Conservation (phyloP, 2,329 filamentous ascomycete species). For the Teratosphaeria epicoccoides region DNA sequence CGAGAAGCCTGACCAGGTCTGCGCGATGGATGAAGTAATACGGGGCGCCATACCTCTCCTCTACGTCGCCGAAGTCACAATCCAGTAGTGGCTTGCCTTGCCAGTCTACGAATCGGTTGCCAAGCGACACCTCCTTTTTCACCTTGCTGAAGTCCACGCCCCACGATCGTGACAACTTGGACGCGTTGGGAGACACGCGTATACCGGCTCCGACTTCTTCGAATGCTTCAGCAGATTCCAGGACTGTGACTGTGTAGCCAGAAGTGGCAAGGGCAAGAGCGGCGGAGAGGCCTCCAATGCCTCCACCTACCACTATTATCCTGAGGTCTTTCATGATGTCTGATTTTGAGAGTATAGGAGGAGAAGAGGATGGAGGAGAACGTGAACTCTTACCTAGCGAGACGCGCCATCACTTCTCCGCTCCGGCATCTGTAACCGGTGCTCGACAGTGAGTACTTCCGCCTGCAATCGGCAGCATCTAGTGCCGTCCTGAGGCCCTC, state of each 20-base stretch:
- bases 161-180: conserved; percentile 29
- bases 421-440: background rate
- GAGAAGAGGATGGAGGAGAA: background rate
- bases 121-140: conserved; percentile 18
- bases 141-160: conserved; percentile 22
- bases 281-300: conserved; percentile 7
- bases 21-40: conserved; percentile 26
- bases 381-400: background rate
- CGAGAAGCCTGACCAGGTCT: conserved; percentile 18
- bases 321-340: conserved; percentile 2
- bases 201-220: conserved; percentile 24
- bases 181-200: conserved; percentile 24
- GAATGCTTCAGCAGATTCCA: conserved; percentile 29
- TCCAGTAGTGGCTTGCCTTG: conserved; percentile 19
- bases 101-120: conserved; percentile 24
- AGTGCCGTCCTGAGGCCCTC: background rate
- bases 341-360: background rate
- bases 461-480: background rate
- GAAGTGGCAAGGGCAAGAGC: conserved; percentile 4
- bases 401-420: background rate
- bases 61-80: conserved; percentile 12
- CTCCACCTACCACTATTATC: conserved; percentile 6
- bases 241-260: conserved; percentile 25
- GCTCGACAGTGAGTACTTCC: background rate
- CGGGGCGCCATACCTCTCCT: conserved; percentile 19